Conservation (phyloP, 202 grass and related monocot species). For the Panicum virgatum region DNA sequence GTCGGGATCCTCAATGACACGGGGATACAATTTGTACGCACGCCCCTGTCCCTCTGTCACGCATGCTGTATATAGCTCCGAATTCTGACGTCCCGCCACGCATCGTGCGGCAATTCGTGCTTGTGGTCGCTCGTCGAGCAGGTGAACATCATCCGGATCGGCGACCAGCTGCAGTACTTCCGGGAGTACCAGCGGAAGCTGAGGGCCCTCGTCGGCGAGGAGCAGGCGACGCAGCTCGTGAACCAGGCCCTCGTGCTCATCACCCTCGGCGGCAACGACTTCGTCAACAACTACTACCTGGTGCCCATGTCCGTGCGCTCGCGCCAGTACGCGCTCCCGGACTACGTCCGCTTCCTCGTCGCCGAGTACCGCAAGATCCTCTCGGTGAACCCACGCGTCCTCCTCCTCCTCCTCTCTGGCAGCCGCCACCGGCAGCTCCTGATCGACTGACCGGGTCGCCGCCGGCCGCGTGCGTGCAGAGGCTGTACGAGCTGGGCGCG, state of each 20-base stretch:
- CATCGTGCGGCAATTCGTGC: too few relatives aligned
- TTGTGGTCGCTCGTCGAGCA: conserved; percentile 12
- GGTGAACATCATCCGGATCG: conserved; percentile 83
- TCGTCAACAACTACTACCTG: conserved; percentile 93
- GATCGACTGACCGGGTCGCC: too few relatives aligned
- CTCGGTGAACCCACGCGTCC: conserved; percentile 13
- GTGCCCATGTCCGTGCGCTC: conserved; percentile 78
- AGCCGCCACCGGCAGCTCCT: not conserved
- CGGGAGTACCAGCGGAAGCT: conserved; percentile 70
- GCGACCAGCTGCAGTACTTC: conserved; percentile 67
- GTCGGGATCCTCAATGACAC: conserved; percentile 94
- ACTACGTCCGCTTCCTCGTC: conserved; percentile 74
- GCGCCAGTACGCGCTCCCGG: conserved; percentile 67
- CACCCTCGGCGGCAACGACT: conserved; percentile 86
- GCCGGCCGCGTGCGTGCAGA: conserved; percentile 37
- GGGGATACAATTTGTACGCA: conserved; percentile 74
- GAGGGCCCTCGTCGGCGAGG: conserved; percentile 39
- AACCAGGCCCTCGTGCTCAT: conserved; percentile 65
- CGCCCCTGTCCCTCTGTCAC: too few relatives aligned
- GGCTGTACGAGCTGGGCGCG: conserved; percentile 68
- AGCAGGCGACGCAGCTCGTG: conserved; percentile 46
- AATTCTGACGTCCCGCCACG: not conserved
- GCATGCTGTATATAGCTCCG: not conserved
- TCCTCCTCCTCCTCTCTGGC: not conserved
- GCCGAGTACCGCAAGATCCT: conserved; percentile 77